Evolutionary conservation across 495 filamentous ascomycete genomes (phyloP).

Genomic region (Clohesyomyces aquaticus): DNA sequence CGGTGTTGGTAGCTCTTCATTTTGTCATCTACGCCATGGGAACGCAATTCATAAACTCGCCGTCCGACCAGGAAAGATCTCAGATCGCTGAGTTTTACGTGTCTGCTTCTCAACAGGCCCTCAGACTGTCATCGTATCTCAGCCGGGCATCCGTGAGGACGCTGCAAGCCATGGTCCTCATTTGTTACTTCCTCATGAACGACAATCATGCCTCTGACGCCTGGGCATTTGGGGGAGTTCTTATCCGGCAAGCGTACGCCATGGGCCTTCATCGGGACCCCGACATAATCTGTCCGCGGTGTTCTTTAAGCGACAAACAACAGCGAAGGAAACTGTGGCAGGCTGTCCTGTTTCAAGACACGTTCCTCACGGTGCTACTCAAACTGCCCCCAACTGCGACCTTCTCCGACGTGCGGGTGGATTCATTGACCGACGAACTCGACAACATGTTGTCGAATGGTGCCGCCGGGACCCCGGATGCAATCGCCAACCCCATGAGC

Average conservation of each 20-base stretch:
- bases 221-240: conserved; percentile 72
- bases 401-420: conserved; percentile 70
- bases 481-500: conserved; percentile 47
- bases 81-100: conserved; percentile 77
- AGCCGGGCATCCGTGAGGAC: conserved; percentile 67
- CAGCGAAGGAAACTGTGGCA: conserved; percentile 75
- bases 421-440: conserved; percentile 57
- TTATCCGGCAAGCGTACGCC: conserved; percentile 72
- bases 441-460: conserved; percentile 49
- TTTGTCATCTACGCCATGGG: conserved; percentile 73
- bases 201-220: conserved; percentile 76
- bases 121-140: conserved; percentile 69
- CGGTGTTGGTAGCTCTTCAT: conserved; percentile 64
- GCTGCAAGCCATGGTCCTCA: conserved; percentile 73
- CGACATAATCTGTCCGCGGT: conserved; percentile 64
- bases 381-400: conserved; percentile 72
- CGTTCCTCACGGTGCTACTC: conserved; percentile 74
- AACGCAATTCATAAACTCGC: conserved; percentile 68
- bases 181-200: conserved; percentile 77
- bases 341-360: conserved; percentile 74
- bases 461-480: conserved; percentile 14
- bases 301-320: conserved; percentile 66
- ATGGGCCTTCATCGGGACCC: conserved; percentile 77
- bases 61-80: conserved; percentile 53
- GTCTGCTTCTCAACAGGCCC: conserved; percentile 69